Percentiles rank a stretch among this genome's conserved stretches.
Evolutionary conservation across 1,284 basidiomycete species (phyloP).

Genomic region (Laetiporus sulphureus): DNA sequence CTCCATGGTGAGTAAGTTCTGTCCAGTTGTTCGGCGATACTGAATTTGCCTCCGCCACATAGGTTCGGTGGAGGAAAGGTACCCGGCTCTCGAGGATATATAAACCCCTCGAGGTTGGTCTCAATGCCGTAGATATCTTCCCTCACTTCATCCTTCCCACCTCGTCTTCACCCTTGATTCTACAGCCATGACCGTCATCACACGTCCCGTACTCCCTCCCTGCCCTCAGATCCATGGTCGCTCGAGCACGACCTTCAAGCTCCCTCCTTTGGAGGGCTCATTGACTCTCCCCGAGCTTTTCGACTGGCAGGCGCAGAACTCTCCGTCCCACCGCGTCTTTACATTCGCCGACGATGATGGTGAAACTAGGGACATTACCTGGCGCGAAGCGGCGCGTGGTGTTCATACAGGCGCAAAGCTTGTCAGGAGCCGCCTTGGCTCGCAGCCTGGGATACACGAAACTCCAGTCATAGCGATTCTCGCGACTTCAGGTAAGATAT

Average conservation of each 20-base stretch:
- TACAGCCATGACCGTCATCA: too few species aligned
- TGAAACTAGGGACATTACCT: not conserved
- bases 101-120: too few species aligned
- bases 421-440: not conserved
- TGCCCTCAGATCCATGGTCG: not conserved
- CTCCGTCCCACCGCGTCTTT: not conserved
- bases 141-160: too few species aligned
- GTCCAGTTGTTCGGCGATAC: too few species aligned
- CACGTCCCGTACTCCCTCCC: not conserved
- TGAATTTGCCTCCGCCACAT: too few species aligned
- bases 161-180: too few species aligned
- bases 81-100: too few species aligned
- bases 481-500: not conserved
- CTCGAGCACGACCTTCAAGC: not conserved
- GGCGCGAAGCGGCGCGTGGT: not conserved
- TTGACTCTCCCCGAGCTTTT: not conserved
- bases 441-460: not conserved
- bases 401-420: not conserved
- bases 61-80: too few species aligned
- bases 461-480: not conserved
- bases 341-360: not conserved
- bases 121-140: too few species aligned
- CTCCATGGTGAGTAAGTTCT: too few species aligned
- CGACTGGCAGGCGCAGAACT: not conserved
- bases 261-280: not conserved